Evolutionary conservation across 176 grass and related monocot genomes (phyloP).

Genomic region (Cenchrus fungigraminus): DNA sequence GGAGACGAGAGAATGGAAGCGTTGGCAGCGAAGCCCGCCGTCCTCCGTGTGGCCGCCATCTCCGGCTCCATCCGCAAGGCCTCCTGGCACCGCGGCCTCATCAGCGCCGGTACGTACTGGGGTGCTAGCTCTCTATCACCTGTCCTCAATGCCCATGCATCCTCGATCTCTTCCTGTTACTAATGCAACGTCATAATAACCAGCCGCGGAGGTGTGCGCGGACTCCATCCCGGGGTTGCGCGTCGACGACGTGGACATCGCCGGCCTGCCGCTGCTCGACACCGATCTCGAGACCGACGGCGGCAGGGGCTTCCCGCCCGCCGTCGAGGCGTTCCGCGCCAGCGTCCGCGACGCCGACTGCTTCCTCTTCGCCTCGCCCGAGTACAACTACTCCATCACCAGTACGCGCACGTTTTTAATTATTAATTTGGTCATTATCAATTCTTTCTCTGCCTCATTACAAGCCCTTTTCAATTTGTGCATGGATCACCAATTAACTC

Average conservation of each 20-base stretch:
- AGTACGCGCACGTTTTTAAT: conserved; percentile 13
- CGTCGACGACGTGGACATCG: conserved; percentile 50
- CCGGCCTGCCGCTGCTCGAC: conserved; percentile 57
- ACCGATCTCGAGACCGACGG: conserved; percentile 58
- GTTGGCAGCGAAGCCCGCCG: not conserved
- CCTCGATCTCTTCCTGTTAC: too few species aligned
- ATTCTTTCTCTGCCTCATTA: too few species aligned
- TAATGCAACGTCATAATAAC: too few species aligned
- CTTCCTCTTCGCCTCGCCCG: conserved; percentile 59
- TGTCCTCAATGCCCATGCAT: too few species aligned
- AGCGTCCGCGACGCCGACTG: conserved; percentile 53
- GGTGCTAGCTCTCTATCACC: too few species aligned
- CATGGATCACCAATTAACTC: not conserved
- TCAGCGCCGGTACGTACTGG: conserved; percentile 22
- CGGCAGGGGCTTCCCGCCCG: conserved; percentile 40
- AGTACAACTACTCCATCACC: conserved; percentile 67
- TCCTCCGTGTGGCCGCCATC: conserved; percentile 51
- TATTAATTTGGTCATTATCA: too few species aligned
- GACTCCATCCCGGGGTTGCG: conserved; percentile 50
- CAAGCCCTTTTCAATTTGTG: too few species aligned
- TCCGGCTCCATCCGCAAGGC: conserved; percentile 63
- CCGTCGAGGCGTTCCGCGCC: conserved; percentile 54
- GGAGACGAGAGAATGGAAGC: not conserved
- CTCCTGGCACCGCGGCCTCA: conserved; percentile 64
- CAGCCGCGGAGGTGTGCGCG: conserved; percentile 57